A percentile compares a stretch with the other conserved stretches of the same genome.
These are phyloP conservation scores for Chlorella sp. DNA, from an alignment of 139 green algal species.

Conservation along the genomic window DNA sequence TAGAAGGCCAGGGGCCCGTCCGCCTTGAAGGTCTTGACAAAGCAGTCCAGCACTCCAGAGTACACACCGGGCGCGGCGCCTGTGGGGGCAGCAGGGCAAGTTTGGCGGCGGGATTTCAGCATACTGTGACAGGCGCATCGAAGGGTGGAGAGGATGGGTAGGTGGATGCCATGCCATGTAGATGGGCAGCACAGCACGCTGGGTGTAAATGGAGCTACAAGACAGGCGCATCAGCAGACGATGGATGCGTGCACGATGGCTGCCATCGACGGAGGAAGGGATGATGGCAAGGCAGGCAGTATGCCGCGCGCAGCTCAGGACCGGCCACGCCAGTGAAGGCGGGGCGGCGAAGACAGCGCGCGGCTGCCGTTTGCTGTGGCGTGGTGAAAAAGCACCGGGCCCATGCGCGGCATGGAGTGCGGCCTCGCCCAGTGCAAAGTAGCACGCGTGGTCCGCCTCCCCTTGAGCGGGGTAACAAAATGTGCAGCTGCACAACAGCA, in stretches of 20 bases:
- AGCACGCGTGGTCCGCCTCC: no score
- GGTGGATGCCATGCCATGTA: no score
- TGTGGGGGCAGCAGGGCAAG: not conserved
- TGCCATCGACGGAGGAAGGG: not conserved
- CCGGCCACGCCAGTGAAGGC: not conserved
- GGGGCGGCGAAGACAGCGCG: not conserved
- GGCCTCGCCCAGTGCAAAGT: not conserved
- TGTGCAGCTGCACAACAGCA: no score
- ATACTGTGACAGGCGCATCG: no score
- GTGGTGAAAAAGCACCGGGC: slow-evolving; percentile 10
- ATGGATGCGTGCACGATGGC: no score
- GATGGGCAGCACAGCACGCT: no score
- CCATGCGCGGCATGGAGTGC: not conserved
- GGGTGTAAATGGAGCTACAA: no score
- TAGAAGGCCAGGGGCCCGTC: slow-evolving; percentile 96
- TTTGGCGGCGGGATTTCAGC: no score
- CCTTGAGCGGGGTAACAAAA: no score
- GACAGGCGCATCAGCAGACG: no score
- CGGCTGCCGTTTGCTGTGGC: not conserved
- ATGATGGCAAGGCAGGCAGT: not conserved
- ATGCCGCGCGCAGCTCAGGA: not conserved
- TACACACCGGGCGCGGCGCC: slow-evolving; percentile 43
- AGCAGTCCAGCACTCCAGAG: slow-evolving; percentile 92
- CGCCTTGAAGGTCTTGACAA: slow-evolving; percentile 88
- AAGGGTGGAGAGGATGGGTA: no score